Evolutionary conservation across 139 green algal genomes (phyloP).

Genomic region (Chlorella sp.): DNA sequence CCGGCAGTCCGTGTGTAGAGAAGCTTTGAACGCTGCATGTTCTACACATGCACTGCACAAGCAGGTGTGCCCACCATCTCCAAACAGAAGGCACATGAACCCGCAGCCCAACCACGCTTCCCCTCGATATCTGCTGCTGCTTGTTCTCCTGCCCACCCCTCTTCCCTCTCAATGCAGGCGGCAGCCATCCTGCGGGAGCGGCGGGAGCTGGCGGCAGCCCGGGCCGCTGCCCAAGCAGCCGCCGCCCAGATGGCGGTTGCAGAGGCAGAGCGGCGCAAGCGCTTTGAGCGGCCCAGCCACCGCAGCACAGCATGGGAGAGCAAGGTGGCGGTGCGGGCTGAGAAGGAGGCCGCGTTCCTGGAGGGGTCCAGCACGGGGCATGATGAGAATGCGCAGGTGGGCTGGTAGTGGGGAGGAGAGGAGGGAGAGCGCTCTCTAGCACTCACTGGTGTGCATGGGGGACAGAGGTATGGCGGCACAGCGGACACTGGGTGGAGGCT

Average conservation of each 20-base stretch:
- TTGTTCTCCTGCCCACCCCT: neutral
- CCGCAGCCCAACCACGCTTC: neutral
- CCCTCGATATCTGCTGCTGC: neutral
- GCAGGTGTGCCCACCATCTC: too few species aligned
- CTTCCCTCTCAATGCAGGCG: neutral
- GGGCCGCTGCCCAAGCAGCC: neutral
- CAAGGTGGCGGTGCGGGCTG: constrained; percentile 2
- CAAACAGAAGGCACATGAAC: neutral
- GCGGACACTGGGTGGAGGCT: too few species aligned
- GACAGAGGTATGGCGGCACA: too few species aligned
- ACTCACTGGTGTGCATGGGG: too few species aligned
- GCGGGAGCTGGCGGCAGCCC: neutral
- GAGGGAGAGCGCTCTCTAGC: neutral
- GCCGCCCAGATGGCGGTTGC: neutral
- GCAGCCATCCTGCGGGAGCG: neutral
- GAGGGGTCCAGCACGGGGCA: neutral
- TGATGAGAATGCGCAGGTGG: too few species aligned
- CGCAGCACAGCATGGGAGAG: constrained; percentile 11
- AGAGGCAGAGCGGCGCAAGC: neutral
- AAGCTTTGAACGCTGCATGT: too few species aligned
- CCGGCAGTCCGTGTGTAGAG: too few species aligned
- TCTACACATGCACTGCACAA: too few species aligned
- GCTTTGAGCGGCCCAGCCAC: neutral
- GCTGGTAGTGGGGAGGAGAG: neutral
- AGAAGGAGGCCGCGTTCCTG: neutral